Percentiles rank a stretch among this genome's conserved stretches.
These are phyloP conservation scores for Exidia glandulosa DNA, from an alignment of 768 basidiomycete species.

Conservation along the genomic window DNA sequence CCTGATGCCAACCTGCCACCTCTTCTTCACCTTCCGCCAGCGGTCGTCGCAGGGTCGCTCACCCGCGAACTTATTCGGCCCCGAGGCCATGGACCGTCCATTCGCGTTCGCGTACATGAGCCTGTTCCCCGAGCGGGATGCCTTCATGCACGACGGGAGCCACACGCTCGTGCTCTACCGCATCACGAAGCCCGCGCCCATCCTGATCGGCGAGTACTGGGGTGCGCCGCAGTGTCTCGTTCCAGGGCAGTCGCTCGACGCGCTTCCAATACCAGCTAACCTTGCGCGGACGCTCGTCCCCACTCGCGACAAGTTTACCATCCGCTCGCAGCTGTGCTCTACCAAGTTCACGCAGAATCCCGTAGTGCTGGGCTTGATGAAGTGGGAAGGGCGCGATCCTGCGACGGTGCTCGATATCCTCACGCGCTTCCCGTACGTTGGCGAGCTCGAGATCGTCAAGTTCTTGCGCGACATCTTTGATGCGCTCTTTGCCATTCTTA, in stretches of 20 bases:
- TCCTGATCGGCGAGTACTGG: constrained; percentile 64
- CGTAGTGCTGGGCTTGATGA: constrained; percentile 65
- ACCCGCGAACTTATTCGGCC: constrained; percentile 16
- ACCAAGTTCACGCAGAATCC: constrained; percentile 87
- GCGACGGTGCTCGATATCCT: constrained; percentile 62
- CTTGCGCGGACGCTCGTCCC: constrained; percentile 56
- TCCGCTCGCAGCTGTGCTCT: constrained; percentile 86
- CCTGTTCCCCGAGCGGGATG: constrained; percentile 60
- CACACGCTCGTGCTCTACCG: constrained; percentile 78
- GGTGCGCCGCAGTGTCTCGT: constrained; percentile 50
- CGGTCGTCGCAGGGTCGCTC: constrained; percentile 18
- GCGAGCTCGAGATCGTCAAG: constrained; percentile 91
- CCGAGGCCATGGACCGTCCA: constrained; percentile 50
- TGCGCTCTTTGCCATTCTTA: constrained; percentile 80
- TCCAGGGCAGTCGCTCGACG: constrained; percentile 49
- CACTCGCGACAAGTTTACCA: constrained; percentile 62
- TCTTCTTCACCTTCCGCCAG: constrained; percentile 91
- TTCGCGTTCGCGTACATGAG: constrained; percentile 93
- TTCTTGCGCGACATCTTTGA: constrained; percentile 88
- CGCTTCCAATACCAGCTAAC: constrained; percentile 44
- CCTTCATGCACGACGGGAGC: constrained; percentile 82
- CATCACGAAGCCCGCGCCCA: constrained; percentile 55
- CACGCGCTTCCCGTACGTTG: constrained; percentile 80
- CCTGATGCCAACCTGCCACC: constrained; percentile 67
- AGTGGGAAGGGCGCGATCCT: constrained; percentile 69